A percentile compares a stretch with the other conserved stretches of the same genome.
Evolutionary conservation across 2,329 filamentous ascomycete species (phyloP).

Genomic region (Xylaria sp.): DNA sequence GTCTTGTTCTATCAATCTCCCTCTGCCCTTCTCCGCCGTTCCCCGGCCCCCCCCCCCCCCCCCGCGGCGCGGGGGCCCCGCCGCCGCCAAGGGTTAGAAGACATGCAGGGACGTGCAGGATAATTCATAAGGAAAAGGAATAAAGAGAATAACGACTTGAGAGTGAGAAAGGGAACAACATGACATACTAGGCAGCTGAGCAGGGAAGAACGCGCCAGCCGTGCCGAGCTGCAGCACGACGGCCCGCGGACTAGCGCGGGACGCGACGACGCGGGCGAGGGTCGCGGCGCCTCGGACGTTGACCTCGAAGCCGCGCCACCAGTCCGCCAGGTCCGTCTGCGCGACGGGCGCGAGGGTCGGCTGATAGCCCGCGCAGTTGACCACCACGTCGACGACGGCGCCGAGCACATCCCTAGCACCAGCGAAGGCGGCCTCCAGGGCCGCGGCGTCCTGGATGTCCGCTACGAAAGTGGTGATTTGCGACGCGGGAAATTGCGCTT

Average conservation of each 20-base stretch:
- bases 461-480: constrained; percentile 22
- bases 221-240: constrained; percentile 36
- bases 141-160: neutral
- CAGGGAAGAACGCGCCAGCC: constrained; percentile 43
- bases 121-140: neutral
- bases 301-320: constrained; percentile 39
- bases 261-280: constrained; percentile 26
- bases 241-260: constrained; percentile 26
- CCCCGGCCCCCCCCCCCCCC: no score
- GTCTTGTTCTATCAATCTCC: no score
- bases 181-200: constrained; percentile 47
- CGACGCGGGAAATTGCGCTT: constrained; percentile 8
- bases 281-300: constrained; percentile 37
- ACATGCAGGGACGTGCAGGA: no score
- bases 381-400: constrained; percentile 27
- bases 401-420: constrained; percentile 15
- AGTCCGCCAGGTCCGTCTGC: constrained; percentile 17
- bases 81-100: no score
- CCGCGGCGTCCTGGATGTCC: constrained; percentile 26
- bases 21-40: no score
- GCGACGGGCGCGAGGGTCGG: constrained; percentile 28
- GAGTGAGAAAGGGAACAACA: neutral
- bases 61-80: no score
- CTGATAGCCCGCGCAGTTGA: constrained; percentile 34
- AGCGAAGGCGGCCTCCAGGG: constrained; percentile 25